These are phyloP conservation scores for Calonectria hawksworthii DNA, from an alignment of 2,329 filamentous ascomycete genomes.

Conservation along the genomic window DNA sequence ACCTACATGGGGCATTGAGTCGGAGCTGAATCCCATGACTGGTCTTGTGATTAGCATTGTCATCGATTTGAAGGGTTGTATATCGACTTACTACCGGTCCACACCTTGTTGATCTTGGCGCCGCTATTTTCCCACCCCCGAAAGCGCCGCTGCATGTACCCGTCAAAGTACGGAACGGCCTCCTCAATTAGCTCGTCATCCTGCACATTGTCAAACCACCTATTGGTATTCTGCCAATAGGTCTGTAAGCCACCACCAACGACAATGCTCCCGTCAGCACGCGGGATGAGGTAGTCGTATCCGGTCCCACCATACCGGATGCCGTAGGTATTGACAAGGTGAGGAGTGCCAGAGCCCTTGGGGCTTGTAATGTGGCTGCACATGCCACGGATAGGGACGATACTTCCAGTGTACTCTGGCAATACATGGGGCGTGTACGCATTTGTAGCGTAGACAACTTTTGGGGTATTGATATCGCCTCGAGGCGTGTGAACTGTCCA, in stretches of 20 bases:
- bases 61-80: no score
- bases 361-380: conserved; percentile 48
- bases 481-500: conserved; percentile 20
- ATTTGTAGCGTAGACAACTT: conserved; percentile 76
- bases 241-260: conserved; percentile 48
- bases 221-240: conserved; percentile 49
- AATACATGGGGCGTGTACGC: conserved; percentile 74
- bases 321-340: conserved; percentile 43
- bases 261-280: conserved; percentile 56
- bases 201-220: conserved; percentile 62
- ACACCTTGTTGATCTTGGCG: conserved; percentile 50
- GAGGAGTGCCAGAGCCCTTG: conserved; percentile 30
- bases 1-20: conserved; percentile 59
- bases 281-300: conserved; percentile 58
- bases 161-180: conserved; percentile 59
- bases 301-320: conserved; percentile 37
- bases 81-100: conserved; percentile 43
- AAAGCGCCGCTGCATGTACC: conserved; percentile 63
- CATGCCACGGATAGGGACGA: conserved; percentile 72
- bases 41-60: not conserved
- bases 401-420: conserved; percentile 70
- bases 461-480: conserved; percentile 65
- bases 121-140: conserved; percentile 62
- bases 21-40: conserved; percentile 58
- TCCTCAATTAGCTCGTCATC: conserved; percentile 60